Evolutionary conservation across 257 asterid species (phyloP).

Genomic region (Solanum lycopersicoides): DNA sequence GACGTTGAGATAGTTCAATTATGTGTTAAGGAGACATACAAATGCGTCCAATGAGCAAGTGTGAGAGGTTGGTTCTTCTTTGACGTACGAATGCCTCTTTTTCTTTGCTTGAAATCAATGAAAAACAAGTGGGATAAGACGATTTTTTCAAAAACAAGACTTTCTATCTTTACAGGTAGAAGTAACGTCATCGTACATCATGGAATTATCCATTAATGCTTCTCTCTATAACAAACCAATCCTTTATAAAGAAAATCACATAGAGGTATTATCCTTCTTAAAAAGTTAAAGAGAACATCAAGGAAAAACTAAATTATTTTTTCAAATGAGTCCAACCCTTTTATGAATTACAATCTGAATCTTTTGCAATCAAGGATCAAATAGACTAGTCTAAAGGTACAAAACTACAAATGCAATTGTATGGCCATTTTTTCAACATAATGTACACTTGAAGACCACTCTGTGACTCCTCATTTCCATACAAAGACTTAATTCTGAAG

Average conservation of each 20-base stretch:
- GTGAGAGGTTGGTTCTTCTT: not conserved
- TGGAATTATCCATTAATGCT: too few relatives aligned
- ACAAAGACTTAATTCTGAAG: not conserved
- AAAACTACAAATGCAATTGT: not conserved
- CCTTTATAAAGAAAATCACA: not conserved
- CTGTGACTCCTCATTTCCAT: not conserved
- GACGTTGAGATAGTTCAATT: too few relatives aligned
- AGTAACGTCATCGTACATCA: fast-evolving
- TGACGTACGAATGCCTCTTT: too few relatives aligned
- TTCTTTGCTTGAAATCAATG: not conserved
- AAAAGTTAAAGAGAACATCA: not conserved
- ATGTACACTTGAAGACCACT: not conserved
- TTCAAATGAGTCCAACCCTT: not conserved
- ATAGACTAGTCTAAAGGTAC: not conserved
- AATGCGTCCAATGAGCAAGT: not conserved
- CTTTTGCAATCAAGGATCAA: not conserved
- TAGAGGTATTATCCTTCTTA: not conserved
- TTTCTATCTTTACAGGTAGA: not conserved
- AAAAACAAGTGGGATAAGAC: not conserved
- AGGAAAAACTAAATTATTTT: not conserved
- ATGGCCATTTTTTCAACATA: not conserved
- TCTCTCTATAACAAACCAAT: not conserved
- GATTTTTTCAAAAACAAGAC: not conserved
- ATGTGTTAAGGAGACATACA: not conserved
- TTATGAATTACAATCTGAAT: not conserved